Evolutionary conservation across 1,284 basidiomycete genomes (phyloP).

Genomic region (Phlebopus sp.): DNA sequence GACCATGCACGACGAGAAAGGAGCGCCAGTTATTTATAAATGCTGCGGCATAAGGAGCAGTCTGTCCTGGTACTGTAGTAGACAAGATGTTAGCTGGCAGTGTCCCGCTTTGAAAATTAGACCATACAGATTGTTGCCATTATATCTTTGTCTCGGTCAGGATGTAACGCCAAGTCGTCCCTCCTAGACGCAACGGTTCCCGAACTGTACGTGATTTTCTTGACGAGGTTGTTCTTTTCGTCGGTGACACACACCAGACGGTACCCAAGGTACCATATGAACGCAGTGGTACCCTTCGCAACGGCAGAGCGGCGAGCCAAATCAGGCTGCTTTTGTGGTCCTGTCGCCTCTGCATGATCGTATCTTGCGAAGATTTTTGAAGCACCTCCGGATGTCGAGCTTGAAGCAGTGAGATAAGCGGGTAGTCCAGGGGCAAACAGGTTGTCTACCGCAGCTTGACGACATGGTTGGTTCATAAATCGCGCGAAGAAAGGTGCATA

Average conservation of each 20-base stretch:
- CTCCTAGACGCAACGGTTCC: background rate
- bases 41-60: constrained; percentile 16
- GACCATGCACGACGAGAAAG: constrained; percentile 22
- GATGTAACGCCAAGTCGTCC: background rate
- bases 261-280: background rate
- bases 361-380: constrained; percentile 12
- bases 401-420: background rate
- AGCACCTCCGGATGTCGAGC: background rate
- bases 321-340: background rate
- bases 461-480: constrained; percentile 3
- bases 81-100: constrained; percentile 1
- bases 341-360: background rate
- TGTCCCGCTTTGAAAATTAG: background rate
- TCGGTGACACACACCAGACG: background rate
- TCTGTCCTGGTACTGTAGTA: constrained; percentile 13
- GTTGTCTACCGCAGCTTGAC: background rate
- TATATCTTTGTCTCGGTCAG: constrained; percentile 5
- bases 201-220: background rate
- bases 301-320: background rate
- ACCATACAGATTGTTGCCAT: constrained; percentile 20
- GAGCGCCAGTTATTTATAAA: constrained; percentile 19
- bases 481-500: background rate
- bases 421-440: constrained; percentile 3
- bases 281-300: background rate
- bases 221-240: background rate